Base-by-base conservation (phyloP, 768 basidiomycete species). In the Myochromella boudieri region DNA sequence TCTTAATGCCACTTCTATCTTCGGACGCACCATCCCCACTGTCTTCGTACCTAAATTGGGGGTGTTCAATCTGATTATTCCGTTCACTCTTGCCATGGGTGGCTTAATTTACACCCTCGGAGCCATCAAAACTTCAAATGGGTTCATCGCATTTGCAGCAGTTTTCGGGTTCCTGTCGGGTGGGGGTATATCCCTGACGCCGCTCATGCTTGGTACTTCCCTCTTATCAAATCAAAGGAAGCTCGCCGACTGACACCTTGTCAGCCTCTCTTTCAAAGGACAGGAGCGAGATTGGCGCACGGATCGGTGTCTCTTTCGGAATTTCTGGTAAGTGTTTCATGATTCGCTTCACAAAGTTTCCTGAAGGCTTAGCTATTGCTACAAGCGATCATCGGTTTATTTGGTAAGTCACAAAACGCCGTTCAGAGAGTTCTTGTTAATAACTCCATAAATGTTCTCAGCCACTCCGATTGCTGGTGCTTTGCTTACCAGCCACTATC, bases 391-490 rank as follows among this genome's bases (percentile, higher is more conserved):
- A 56, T 61, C 15, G 66, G 58, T 15, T 54, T 70, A 14, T 68
- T 68, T 52, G 75, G 78, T 71, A 53, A 43, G 59, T 26, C 9
- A 6, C 9, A 9, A n/a, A 8, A 11, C 8, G 17, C 3, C 25
- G 24, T 9, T 7, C 22, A 27, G 15, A n/a, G n/a, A 2, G 8
- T 37, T 21, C 37, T 18, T 11, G 39, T 27, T 10, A 2, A 6
- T 6, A 15, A 11, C 24, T n/a, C n/a, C 14, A 38, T 21, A 11
- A 20, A 8, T 6, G 5, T 26, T n/a, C 10, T 21, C n/a, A 74
- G 72, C 68, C 11, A 71, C 71, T 1, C 80, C 80, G 0, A 74
- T 81, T 51, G 66, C 71, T 17, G 80, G 80, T 6, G 76, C 76
- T 10, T 58, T 82, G 11, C 63, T 82, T 5, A 77, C 74, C 1